phyloP scores from a whole-genome alignment of 1,284 basidiomycete genomes.

The Pulveroboletus sp. region DNA sequence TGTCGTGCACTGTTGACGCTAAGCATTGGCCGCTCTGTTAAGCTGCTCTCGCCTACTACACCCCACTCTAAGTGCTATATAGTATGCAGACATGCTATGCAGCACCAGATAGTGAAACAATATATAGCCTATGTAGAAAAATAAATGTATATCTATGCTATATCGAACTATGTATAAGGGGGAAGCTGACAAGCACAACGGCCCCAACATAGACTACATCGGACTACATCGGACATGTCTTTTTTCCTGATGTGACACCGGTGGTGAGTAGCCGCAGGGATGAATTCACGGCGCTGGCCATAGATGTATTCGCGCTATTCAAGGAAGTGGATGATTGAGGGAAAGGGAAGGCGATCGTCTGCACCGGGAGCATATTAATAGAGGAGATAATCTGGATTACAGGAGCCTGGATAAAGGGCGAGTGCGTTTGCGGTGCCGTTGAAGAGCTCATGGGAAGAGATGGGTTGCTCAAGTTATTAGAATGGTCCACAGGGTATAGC shows the following conservation, averaged over 20 bases:
- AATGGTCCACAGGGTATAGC: constrained; percentile 35
- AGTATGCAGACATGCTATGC: too few relatives aligned
- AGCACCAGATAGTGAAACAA: too few relatives aligned
- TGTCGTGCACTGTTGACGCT: too few relatives aligned
- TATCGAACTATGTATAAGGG: too few relatives aligned
- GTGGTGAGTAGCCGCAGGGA: constrained; percentile 48
- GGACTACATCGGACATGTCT: too few relatives aligned
- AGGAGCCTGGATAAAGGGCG: constrained; percentile 47
- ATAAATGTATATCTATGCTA: too few relatives aligned
- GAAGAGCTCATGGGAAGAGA: constrained; percentile 30
- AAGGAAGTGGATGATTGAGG: constrained; percentile 24
- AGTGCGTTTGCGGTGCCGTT: constrained; percentile 15
- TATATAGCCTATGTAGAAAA: too few relatives aligned
- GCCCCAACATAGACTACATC: too few relatives aligned
- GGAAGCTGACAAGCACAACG: too few relatives aligned
- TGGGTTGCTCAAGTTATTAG: constrained; percentile 9
- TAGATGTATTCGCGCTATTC: constrained; percentile 27
- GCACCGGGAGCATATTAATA: constrained; percentile 61
- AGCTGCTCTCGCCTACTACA: too few relatives aligned
- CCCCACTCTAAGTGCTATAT: too few relatives aligned
- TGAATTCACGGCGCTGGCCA: constrained; percentile 26
- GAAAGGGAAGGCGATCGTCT: constrained; percentile 69
- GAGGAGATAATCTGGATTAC: constrained; percentile 79
- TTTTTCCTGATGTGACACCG: constrained; percentile 18
- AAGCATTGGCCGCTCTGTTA: too few relatives aligned